A percentile compares a stretch with the other conserved stretches of the same genome.
Conservation (phyloP, 2,329 filamentous ascomycete species). For the Colletotrichum spaethianum region DNA sequence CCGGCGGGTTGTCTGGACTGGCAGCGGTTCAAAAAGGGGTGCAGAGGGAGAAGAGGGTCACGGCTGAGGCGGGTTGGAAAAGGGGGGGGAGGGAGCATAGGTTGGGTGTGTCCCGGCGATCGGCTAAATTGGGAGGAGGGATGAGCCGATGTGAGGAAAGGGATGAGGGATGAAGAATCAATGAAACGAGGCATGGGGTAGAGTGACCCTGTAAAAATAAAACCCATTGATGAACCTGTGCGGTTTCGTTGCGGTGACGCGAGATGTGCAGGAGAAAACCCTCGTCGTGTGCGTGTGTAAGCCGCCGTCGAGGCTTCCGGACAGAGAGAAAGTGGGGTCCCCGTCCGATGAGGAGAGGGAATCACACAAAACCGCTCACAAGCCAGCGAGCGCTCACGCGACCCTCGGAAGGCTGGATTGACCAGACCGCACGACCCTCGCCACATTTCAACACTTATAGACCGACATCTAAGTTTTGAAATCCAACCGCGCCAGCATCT, state of each 20-base stretch:
- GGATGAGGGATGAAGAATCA: not conserved
- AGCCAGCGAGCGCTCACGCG: not conserved
- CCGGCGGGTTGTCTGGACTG: constrained; percentile 13
- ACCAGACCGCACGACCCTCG: not conserved
- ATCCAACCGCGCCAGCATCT: too few species aligned
- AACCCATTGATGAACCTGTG: constrained; percentile 17
- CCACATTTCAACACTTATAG: not conserved
- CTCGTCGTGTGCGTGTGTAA: not conserved
- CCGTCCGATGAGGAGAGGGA: not conserved
- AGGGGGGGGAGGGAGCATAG: not conserved
- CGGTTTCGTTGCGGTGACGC: not conserved
- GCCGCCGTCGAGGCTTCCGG: not conserved
- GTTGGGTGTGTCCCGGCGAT: not conserved
- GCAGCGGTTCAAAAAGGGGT: not conserved
- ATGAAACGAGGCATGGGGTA: not conserved
- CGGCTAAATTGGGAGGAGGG: not conserved
- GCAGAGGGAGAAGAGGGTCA: not conserved
- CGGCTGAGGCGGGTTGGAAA: not conserved
- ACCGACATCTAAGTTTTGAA: too few species aligned
- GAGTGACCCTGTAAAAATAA: constrained; percentile 9
- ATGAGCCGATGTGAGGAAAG: not conserved
- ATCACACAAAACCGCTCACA: constrained; percentile 1
- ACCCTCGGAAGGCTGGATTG: not conserved
- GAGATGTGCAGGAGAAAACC: not conserved
- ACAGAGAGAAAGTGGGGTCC: not conserved